Evolutionary conservation across 2,329 filamentous ascomycete genomes (phyloP).

Genomic region (Metarhizium brunneum): DNA sequence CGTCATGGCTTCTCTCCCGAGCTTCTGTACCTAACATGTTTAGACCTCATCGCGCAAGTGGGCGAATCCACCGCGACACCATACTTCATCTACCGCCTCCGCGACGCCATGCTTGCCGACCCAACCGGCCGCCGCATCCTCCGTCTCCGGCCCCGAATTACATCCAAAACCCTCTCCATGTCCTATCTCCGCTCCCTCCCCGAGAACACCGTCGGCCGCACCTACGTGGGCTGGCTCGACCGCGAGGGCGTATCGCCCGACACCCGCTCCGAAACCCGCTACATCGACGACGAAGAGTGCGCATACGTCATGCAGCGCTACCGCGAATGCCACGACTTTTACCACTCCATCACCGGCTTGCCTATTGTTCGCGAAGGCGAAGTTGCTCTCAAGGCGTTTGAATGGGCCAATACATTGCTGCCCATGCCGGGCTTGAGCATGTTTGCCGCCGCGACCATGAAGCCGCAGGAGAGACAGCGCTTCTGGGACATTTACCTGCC

Average conservation of each 20-base stretch:
- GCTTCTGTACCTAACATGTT: not conserved
- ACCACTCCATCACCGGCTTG: slow-evolving; percentile 85
- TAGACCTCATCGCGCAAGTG: slow-evolving; percentile 88
- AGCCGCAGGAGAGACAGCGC: slow-evolving; percentile 65
- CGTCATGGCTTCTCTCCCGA: not conserved
- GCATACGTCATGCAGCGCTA: slow-evolving; percentile 99
- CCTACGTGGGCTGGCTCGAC: slow-evolving; percentile 88
- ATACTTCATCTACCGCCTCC: slow-evolving; percentile 88
- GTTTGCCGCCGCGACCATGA: slow-evolving; percentile 77
- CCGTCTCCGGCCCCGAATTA: slow-evolving; percentile 80
- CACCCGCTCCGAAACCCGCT: slow-evolving; percentile 71
- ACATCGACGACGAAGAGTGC: slow-evolving; percentile 91
- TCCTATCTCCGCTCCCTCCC: slow-evolving; percentile 63
- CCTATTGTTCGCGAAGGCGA: slow-evolving; percentile 93
- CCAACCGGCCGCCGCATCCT: slow-evolving; percentile 85
- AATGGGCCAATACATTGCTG: slow-evolving; percentile 87
- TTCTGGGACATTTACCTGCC: slow-evolving; percentile 74
- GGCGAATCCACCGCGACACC: slow-evolving; percentile 91
- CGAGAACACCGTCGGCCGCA: slow-evolving; percentile 63
- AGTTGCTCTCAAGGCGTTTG: slow-evolving; percentile 94
- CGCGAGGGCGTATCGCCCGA: slow-evolving; percentile 89
- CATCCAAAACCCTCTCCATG: slow-evolving; percentile 60
- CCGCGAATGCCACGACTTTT: slow-evolving; percentile 95
- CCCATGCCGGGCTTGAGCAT: slow-evolving; percentile 91
- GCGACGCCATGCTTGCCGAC: slow-evolving; percentile 78